Conservation (phyloP, 768 basidiomycete genomes). For the Leucocoprinus birnbaumii region DNA sequence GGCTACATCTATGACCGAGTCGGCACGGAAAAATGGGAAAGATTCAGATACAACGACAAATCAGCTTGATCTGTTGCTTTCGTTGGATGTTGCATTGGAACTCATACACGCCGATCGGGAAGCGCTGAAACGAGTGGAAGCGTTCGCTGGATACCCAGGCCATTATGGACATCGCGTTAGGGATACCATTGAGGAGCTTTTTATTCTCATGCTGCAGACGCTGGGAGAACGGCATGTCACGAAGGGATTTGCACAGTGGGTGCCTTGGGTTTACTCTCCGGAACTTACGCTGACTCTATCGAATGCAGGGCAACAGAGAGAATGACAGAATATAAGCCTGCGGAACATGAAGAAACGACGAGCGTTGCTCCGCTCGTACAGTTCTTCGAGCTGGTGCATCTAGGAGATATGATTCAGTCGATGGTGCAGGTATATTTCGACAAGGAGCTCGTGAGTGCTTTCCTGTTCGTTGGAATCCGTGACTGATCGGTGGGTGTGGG, state of each 20-base stretch:
- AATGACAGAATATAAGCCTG: constrained; percentile 88
- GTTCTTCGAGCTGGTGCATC: constrained; percentile 96
- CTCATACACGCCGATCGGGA: constrained; percentile 94
- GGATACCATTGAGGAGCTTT: constrained; percentile 93
- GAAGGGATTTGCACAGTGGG: constrained; percentile 76
- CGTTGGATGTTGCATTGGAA: constrained; percentile 86
- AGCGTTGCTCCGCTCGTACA: constrained; percentile 92
- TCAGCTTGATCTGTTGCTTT: constrained; percentile 84
- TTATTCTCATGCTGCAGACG: constrained; percentile 78
- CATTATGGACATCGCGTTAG: constrained; percentile 83
- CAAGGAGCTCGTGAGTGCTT: constrained; percentile 76
- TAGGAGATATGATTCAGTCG: constrained; percentile 95
- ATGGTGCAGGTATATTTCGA: constrained; percentile 99
- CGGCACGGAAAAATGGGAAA: constrained; percentile 5
- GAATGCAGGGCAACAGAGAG: constrained; percentile 74
- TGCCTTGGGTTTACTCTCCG: constrained; percentile 17
- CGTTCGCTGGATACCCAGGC: constrained; percentile 85
- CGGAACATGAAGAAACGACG: constrained; percentile 76
- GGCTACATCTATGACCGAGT: constrained; percentile 3
- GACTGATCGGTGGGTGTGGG: neutral
- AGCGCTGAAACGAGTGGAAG: constrained; percentile 87
- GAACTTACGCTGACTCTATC: constrained; percentile 14
- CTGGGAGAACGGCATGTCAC: constrained; percentile 77
- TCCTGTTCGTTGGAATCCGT: neutral
- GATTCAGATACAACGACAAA: constrained; percentile 4